These are phyloP conservation scores for Penicillium sp. DNA, from an alignment of 2,329 filamentous ascomycete genomes.

Conservation along the genomic window DNA sequence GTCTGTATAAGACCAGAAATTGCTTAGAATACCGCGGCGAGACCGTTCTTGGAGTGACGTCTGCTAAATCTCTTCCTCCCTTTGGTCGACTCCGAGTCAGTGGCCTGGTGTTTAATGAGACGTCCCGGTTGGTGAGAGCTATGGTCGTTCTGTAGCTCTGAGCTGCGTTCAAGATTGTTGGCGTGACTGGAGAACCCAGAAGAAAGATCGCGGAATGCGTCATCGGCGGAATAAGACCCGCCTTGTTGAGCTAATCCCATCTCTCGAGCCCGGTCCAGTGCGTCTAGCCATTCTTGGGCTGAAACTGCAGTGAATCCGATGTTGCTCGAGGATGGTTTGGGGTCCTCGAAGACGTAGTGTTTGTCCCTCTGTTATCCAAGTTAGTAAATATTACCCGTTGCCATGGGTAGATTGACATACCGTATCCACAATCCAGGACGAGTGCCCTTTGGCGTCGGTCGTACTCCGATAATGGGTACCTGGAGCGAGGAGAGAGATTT, in stretches of 20 bases:
- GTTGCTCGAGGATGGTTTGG: conserved; percentile 65
- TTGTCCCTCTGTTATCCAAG: conserved; percentile 65
- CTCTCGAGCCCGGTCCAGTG: conserved; percentile 79
- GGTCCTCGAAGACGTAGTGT: conserved; percentile 89
- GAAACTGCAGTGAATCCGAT: conserved; percentile 62
- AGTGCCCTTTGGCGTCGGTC: conserved; percentile 79
- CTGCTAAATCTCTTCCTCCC: conserved; percentile 74
- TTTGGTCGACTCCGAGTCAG: conserved; percentile 53
- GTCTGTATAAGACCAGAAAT: neutral
- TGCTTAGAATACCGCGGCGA: conserved; percentile 74
- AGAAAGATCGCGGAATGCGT: conserved; percentile 63
- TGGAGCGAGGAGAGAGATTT: conserved; percentile 73
- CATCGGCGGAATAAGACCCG: conserved; percentile 63
- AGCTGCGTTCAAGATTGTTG: conserved; percentile 42
- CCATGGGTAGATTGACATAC: conserved; percentile 55
- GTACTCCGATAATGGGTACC: conserved; percentile 76
- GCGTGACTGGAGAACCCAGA: conserved; percentile 66
- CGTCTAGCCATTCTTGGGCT: conserved; percentile 88
- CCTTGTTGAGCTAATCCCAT: conserved; percentile 71
- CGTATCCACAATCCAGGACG: conserved; percentile 85
- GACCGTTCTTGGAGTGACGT: conserved; percentile 88
- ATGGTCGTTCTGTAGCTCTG: conserved; percentile 38
- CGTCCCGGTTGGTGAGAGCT: conserved; percentile 40
- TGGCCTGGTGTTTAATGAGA: conserved; percentile 41
- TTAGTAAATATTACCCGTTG: conserved; percentile 26